A percentile compares a stretch with the other conserved stretches of the same genome.
phyloP scores from a whole-genome alignment of 495 filamentous ascomycete species.

The Aspergillus olivimuriae region DNA sequence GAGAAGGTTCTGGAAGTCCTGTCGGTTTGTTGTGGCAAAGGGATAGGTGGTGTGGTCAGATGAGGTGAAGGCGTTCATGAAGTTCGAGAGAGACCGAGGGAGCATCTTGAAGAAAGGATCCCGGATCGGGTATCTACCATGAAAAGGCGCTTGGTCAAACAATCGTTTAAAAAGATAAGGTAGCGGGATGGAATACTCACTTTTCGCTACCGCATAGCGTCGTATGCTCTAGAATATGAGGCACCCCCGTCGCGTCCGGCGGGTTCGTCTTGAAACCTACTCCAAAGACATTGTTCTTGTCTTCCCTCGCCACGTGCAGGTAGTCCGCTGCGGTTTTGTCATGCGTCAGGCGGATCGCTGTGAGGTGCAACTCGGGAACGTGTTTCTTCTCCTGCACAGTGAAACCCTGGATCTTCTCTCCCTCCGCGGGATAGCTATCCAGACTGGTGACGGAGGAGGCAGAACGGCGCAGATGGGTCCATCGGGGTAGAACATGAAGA shows the following conservation, averaged over 20 bases:
- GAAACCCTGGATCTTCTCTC: conserved; percentile 87
- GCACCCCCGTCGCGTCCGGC: conserved; percentile 90
- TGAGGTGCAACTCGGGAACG: conserved; percentile 88
- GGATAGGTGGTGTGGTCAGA: conserved; percentile 97
- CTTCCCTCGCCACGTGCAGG: conserved; percentile 87
- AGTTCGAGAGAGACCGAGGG: conserved; percentile 91
- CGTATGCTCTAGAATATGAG: conserved; percentile 95
- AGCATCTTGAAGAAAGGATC: conserved; percentile 99
- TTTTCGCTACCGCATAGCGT: conserved; percentile 96
- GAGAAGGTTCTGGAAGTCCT: conserved; percentile 92
- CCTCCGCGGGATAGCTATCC: conserved; percentile 63
- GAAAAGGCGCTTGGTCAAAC: not conserved
- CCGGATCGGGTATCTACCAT: conserved; percentile 77
- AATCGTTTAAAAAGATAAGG: too few relatives aligned
- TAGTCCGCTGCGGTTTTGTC: conserved; percentile 94
- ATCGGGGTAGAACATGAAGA: conserved; percentile 28
- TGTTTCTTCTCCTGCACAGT: conserved; percentile 81
- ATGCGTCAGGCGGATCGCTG: conserved; percentile 81
- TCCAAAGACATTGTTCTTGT: conserved; percentile 98
- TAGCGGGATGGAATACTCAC: too few relatives aligned
- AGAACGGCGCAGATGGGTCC: conserved; percentile 39
- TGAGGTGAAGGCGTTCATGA: conserved; percentile 98
- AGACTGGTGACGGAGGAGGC: conserved; percentile 68
- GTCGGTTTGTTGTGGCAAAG: conserved; percentile 93
- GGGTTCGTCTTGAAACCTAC: conserved; percentile 99